A percentile compares a stretch with the other conserved stretches of the same genome.
These are phyloP conservation scores for Geotrichum citri-aurantii DNA, from an alignment of 1,139 yeast species.

Conservation along the genomic window DNA sequence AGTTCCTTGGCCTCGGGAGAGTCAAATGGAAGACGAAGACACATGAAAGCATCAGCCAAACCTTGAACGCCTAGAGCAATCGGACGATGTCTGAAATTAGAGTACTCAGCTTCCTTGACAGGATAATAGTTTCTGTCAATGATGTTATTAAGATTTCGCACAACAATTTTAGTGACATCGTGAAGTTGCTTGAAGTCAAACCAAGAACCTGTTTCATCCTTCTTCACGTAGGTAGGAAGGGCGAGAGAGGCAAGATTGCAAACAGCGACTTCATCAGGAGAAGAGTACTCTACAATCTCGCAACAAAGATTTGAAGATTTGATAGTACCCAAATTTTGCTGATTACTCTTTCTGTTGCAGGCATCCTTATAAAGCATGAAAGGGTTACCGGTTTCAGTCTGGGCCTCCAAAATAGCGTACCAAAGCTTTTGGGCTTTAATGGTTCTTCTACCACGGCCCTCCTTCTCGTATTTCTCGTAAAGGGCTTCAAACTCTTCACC, in stretches of 20 bases:
- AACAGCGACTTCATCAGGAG: conserved; percentile 74
- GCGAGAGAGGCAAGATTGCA: conserved; percentile 83
- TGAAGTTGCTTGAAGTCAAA: conserved; percentile 60
- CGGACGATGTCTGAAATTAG: conserved; percentile 65
- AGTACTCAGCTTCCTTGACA: conserved; percentile 49
- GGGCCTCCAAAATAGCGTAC: conserved; percentile 71
- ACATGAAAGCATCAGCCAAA: conserved; percentile 63
- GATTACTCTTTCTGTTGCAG: conserved; percentile 69
- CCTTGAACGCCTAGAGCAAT: conserved; percentile 81
- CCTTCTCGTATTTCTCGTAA: conserved; percentile 57
- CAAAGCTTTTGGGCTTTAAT: conserved; percentile 71
- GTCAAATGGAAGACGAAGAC: conserved; percentile 62
- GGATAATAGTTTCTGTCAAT: conserved; percentile 70
- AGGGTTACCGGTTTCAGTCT: conserved; percentile 81
- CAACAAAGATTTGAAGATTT: conserved; percentile 79
- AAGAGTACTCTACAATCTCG: conserved; percentile 74
- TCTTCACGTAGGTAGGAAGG: conserved; percentile 52
- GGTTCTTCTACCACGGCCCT: conserved; percentile 53
- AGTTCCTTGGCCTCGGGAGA: conserved; percentile 53
- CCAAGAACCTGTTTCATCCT: conserved; percentile 35
- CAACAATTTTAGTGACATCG: conserved; percentile 53
- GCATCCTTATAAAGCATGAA: conserved; percentile 79
- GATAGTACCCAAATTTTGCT: conserved; percentile 70
- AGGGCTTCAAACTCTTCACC: conserved; percentile 64
- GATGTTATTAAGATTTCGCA: conserved; percentile 57